A percentile compares a stretch with the other conserved stretches of the same genome.
Evolutionary conservation across 164 flowering plant genomes (phyloP).

Genomic region (Buxus sempervirens): DNA sequence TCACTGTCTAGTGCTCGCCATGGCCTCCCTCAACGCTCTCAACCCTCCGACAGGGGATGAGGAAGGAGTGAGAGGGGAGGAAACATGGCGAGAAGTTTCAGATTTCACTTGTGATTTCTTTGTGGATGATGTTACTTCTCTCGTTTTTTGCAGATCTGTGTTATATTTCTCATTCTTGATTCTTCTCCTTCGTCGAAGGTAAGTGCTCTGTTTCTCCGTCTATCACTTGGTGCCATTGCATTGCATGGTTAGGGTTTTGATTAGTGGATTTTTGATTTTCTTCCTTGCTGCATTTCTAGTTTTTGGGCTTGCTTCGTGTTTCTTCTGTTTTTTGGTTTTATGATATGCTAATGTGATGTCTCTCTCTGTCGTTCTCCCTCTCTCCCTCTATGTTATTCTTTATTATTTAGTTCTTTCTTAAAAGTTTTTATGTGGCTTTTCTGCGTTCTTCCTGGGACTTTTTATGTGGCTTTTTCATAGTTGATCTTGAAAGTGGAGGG

Average conservation of each 20-base stretch:
- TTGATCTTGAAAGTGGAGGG: conserved; percentile 59
- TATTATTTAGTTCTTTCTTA: neutral
- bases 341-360: too few relatives aligned
- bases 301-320: neutral
- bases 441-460: neutral
- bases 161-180: too few relatives aligned
- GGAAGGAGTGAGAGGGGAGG: too few relatives aligned
- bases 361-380: too few relatives aligned
- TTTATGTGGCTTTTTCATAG: neutral
- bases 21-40: too few relatives aligned
- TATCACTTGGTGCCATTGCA: neutral
- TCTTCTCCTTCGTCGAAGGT: conserved; percentile 21
- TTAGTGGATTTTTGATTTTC: neutral
- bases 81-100: too few relatives aligned
- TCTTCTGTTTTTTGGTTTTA: neutral
- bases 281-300: neutral
- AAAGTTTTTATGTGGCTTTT: neutral
- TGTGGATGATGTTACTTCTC: too few relatives aligned
- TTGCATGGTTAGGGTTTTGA: neutral
- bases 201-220: neutral
- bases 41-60: too few relatives aligned
- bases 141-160: too few relatives aligned
- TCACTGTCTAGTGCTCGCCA: too few relatives aligned
- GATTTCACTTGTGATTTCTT: too few relatives aligned
- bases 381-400: neutral